A percentile compares a stretch with the other conserved stretches of the same genome.
Evolutionary conservation across 163 green algal genomes (phyloP).

Genomic region (Chlamydomonas reinhardtii): DNA sequence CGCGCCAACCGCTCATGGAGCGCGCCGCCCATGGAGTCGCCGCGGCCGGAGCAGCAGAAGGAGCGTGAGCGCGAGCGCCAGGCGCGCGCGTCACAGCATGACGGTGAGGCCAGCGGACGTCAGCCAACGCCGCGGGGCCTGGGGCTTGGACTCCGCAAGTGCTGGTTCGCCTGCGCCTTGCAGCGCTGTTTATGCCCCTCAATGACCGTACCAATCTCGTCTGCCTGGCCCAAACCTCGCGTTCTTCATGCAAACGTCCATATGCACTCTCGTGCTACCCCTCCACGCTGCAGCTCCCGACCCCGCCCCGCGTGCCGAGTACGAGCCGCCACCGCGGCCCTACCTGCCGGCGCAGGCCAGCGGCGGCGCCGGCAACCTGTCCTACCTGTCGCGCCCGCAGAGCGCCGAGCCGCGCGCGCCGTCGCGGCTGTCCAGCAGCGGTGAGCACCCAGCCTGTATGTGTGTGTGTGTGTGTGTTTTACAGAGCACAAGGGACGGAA

Average conservation of each 20-base stretch:
- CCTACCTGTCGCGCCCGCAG: constrained; percentile 35
- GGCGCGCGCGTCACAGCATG: constrained; percentile 1
- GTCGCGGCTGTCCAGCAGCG: background rate
- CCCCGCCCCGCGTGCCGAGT: background rate
- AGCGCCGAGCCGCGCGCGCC: background rate
- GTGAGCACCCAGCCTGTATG: too few species aligned
- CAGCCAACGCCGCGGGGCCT: too few species aligned
- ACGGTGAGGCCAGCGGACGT: background rate
- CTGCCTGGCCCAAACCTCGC: too few species aligned
- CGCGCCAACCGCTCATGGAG: constrained; percentile 52
- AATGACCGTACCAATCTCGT: too few species aligned
- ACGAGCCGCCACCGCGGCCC: constrained; percentile 38
- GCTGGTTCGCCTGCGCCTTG: too few species aligned
- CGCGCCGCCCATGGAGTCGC: constrained; percentile 46
- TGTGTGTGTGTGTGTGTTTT: too few species aligned
- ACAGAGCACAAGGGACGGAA: too few species aligned
- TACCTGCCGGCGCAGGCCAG: constrained; percentile 19
- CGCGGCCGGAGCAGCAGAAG: constrained; percentile 42
- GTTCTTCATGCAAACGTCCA: too few species aligned
- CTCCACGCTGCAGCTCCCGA: background rate
- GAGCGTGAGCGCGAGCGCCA: constrained; percentile 25
- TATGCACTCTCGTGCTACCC: background rate
- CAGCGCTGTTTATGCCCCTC: background rate
- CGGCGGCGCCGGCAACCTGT: constrained; percentile 14
- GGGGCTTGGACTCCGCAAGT: too few species aligned